Conservation (phyloP, 768 basidiomycete genomes). For the Auricularia sp. region DNA sequence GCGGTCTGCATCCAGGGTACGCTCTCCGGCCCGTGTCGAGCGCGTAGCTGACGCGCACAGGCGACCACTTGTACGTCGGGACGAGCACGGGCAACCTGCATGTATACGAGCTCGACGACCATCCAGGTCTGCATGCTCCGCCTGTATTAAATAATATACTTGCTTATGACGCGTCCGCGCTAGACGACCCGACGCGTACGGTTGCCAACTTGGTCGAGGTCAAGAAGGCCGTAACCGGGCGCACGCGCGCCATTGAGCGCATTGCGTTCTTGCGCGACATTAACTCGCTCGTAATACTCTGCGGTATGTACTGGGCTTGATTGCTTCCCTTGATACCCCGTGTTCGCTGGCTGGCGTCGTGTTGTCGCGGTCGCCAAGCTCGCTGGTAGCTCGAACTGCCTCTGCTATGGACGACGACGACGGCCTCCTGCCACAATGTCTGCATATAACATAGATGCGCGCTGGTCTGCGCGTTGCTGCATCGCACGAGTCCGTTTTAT, state of each 20-base stretch:
- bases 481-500: no score
- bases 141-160: not conserved
- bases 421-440: no score
- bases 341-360: not conserved
- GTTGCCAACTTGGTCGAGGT: constrained; percentile 37
- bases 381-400: no score
- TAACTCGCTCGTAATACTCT: constrained; percentile 76
- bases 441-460: no score
- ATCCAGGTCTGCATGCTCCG: constrained; percentile 23
- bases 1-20: constrained; percentile 24
- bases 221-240: constrained; percentile 46
- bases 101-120: constrained; percentile 37
- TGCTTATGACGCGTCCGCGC: constrained; percentile 9
- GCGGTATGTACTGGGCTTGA: constrained; percentile 43
- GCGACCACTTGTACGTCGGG: constrained; percentile 52
- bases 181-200: constrained; percentile 22
- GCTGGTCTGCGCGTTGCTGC: no score
- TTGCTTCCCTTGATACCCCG: not conserved
- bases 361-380: no score
- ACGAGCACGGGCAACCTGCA: constrained; percentile 47
- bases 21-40: constrained; percentile 6
- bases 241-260: constrained; percentile 70
- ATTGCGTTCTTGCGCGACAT: constrained; percentile 76
- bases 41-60: constrained; percentile 21
- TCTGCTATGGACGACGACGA: no score